phyloP scores from a whole-genome alignment of 208 protist species.

The Naegleria gruberi region DNA sequence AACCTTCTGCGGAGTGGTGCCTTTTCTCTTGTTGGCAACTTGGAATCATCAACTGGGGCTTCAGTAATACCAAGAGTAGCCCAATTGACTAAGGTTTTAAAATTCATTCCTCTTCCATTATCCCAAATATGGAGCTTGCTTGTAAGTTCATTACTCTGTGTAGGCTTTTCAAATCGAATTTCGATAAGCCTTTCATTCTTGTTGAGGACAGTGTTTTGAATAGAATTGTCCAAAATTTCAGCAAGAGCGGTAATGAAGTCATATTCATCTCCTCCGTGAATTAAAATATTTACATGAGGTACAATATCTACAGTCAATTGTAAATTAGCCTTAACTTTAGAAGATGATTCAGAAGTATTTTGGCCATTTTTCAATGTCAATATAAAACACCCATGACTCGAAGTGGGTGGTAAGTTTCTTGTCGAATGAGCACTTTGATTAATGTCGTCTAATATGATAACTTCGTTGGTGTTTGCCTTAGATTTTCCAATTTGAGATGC shows the following conservation, averaged over 20 bases:
- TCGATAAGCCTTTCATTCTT: slow-evolving; percentile 5
- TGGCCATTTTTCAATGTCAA: background rate
- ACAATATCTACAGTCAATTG: slow-evolving; percentile 9
- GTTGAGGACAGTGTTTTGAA: slow-evolving; percentile 30
- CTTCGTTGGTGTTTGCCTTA: background rate
- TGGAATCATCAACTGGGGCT: background rate
- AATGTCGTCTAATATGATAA: background rate
- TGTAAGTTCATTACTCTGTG: background rate
- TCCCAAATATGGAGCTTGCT: slow-evolving; percentile 22
- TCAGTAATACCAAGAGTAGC: slow-evolving; percentile 22
- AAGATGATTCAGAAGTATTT: background rate
- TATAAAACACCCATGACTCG: background rate
- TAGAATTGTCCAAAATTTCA: slow-evolving; percentile 34
- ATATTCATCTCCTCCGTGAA: slow-evolving; percentile 37
- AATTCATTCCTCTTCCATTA: slow-evolving; percentile 33
- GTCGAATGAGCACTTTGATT: background rate
- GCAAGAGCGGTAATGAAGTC: slow-evolving; percentile 33
- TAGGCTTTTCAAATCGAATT: background rate
- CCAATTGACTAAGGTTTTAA: slow-evolving; percentile 26
- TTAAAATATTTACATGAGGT: slow-evolving; percentile 33
- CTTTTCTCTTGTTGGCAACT: background rate
- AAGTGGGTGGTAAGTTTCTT: background rate
- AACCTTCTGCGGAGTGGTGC: background rate
- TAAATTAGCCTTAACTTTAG: background rate
- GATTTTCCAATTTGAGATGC: background rate